A percentile compares a stretch with the other conserved stretches of the same genome.
Conservation (phyloP, 139 green algal genomes). For the Marvania coccoides region DNA sequence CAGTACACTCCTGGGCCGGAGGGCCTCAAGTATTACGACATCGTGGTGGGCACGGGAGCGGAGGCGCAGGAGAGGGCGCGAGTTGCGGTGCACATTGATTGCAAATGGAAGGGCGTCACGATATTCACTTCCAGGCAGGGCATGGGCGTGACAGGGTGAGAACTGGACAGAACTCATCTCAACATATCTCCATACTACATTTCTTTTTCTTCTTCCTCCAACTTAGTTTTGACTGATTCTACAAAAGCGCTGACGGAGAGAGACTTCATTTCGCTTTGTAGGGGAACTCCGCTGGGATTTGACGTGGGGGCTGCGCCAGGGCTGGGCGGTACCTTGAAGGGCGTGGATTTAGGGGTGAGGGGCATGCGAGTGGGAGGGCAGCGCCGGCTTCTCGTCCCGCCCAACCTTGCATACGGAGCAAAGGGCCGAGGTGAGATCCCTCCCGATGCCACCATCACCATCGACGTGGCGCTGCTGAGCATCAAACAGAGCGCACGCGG, state of each 20-base stretch:
- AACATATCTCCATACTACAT: background rate
- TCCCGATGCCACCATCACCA: slow-evolving; percentile 44
- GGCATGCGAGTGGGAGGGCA: slow-evolving; percentile 78
- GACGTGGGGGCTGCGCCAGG: slow-evolving; percentile 60
- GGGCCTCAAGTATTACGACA: slow-evolving; percentile 66
- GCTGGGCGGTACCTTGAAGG: slow-evolving; percentile 50
- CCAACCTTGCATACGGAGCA: slow-evolving; percentile 62
- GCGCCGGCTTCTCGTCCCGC: slow-evolving; percentile 67
- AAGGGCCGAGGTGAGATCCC: slow-evolving; percentile 72
- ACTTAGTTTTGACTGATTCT: no score
- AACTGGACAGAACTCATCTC: background rate
- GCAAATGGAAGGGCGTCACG: slow-evolving; percentile 42
- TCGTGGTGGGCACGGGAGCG: slow-evolving; percentile 42
- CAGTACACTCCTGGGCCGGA: slow-evolving; percentile 42
- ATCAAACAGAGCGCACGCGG: slow-evolving; percentile 59
- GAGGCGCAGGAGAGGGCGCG: slow-evolving; percentile 44
- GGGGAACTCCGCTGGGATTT: slow-evolving; percentile 79
- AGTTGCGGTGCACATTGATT: slow-evolving; percentile 78
- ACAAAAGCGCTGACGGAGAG: no score
- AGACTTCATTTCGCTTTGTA: no score
- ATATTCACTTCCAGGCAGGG: slow-evolving; percentile 72
- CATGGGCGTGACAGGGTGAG: slow-evolving; percentile 73
- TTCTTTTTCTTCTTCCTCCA: no score
- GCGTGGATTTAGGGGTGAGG: slow-evolving; percentile 71
- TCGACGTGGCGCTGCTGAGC: slow-evolving; percentile 75